Base-by-base conservation (phyloP, 139 green algal genomes). In the Chlorella sorokiniana region DNA sequence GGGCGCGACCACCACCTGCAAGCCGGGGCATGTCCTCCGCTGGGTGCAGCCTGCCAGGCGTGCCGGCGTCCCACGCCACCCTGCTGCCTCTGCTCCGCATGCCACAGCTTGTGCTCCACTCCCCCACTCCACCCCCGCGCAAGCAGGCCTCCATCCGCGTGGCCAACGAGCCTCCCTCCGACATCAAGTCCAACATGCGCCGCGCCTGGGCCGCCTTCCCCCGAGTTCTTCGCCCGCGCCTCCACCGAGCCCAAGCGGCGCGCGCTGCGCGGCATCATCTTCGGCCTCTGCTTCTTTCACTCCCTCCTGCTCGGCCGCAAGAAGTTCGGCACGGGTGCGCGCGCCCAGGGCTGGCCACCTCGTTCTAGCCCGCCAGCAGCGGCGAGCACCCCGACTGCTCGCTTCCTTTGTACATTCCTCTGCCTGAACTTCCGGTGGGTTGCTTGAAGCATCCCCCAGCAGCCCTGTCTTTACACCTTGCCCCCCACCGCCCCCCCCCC, bases 231-330 rank as follows among this genome's bases (percentile, higher is more conserved):
- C 54, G 94, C 97, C 7, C 59, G 75, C 4, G 41, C 75, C 1
- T 63, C 75, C 20, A 72, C 40, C 4, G 59, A 69, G 0, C 88
- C 92, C 76, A 96, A 96, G 79, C 92, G 78, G 81, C 86, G 83
- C 33, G 93, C 97, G 81, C 94, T 94, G 89, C 84, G 94, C 3
- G 87, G 86, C 74, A 94, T 98, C 77, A 76, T 96, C 25, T 97
- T 98, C 86, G 92, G 94, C 33, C 91, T 98, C 54, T 97, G 86
- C 90, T 97, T 96, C 88, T 98, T 96, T 90, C 95, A 98, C 83
- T 92, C 92, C 7, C 90, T 90, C 11, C 78, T 98, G 81, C 89
- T 97, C 59, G 95, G 97, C 80, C 87, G 95, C 48, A 98, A 98
- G 90, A 97, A 97, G 92, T 98, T 97, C 35, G 94, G 93, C 81